Evolutionary conservation across 176 grass and related monocot species (phyloP), one percentile per base, ranked within the genome.

Genomic region (Areca catechu): DNA sequence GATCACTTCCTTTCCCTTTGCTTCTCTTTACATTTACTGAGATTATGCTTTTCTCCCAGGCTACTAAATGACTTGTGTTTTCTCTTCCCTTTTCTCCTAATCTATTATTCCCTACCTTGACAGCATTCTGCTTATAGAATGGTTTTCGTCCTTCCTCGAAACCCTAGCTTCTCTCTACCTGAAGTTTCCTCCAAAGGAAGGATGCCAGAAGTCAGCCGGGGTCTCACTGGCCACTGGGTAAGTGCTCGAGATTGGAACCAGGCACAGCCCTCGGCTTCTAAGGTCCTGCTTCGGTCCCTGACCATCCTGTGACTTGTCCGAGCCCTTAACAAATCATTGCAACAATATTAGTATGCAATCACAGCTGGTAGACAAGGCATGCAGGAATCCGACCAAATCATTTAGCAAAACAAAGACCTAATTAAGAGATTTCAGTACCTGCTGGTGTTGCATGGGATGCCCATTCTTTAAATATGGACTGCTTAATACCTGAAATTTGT

Each of bases 181-280:
- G 74, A 90, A 90, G 27, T 77, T 88, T 52, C 80, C 92, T 56
- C 86, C 83, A 63, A 96, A 90, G 15, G 71, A 82, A 50, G 86
- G 83, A 22, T 84, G 57, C 92, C 92, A 96, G 79, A 90, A 90
- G 53, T 90, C 92, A 0, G 69, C 60, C 10, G 61, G 23, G 3
- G 69, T 71, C 19, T 96, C 83, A 52, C 64, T 85, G 0, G 75
- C 77, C 68, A 85, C 53, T 24, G 80, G 66, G 30, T 77, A 90
- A n/a, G 86, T 90, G 83, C 61, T 90, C 52, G 80, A 63, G 9
- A 96, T 74, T 4, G 92, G 86, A 48, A 96, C 86, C 0, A 90
- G 80, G 63, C 86, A 96, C 56, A 96, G 64, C 3, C 92, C 92
- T 25, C 83, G 80, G 54, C 83, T 90, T 58, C 74, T 54, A 60